phyloP scores from a whole-genome alignment of 139 green algal genomes.

The Tetradesmus lagerheimii region DNA sequence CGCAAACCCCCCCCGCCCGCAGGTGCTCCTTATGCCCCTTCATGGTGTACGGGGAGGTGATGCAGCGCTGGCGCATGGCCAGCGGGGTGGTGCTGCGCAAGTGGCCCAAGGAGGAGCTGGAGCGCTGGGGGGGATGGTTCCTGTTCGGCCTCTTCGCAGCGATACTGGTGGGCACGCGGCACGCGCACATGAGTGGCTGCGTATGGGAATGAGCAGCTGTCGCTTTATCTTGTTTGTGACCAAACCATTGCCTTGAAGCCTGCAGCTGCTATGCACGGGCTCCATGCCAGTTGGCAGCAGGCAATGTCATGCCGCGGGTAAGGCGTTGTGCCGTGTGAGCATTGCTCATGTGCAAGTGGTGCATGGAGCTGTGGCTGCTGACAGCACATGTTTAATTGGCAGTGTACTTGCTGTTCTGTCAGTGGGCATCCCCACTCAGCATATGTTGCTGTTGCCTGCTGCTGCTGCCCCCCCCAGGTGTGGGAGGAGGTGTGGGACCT shows the following conservation, averaged over 20 bases:
- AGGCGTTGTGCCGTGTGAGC: neutral
- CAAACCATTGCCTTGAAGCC: too few relatives aligned
- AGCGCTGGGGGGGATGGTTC: conserved; percentile 76
- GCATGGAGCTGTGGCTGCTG: too few relatives aligned
- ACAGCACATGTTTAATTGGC: too few relatives aligned
- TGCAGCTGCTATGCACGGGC: too few relatives aligned
- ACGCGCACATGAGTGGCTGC: too few relatives aligned
- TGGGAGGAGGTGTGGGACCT: conserved; percentile 87
- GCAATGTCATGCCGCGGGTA: too few relatives aligned
- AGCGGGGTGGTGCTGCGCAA: conserved; percentile 72
- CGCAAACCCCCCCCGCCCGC: neutral
- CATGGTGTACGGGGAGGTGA: conserved; percentile 88
- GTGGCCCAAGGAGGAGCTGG: conserved; percentile 72
- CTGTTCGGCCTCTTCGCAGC: conserved; percentile 79
- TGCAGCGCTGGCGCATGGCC: conserved; percentile 73
- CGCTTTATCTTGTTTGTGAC: too few relatives aligned
- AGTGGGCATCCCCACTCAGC: too few relatives aligned
- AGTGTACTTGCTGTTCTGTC: too few relatives aligned
- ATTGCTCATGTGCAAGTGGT: too few relatives aligned
- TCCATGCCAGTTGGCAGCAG: too few relatives aligned
- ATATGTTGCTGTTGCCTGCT: neutral
- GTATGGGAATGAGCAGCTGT: too few relatives aligned
- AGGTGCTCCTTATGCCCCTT: conserved; percentile 82
- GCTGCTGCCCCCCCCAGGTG: neutral
- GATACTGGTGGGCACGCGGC: conserved; percentile 88